These are phyloP conservation scores for Arthrobotrys megalospora DNA, from an alignment of 2,329 filamentous ascomycete species.

Conservation along the genomic window DNA sequence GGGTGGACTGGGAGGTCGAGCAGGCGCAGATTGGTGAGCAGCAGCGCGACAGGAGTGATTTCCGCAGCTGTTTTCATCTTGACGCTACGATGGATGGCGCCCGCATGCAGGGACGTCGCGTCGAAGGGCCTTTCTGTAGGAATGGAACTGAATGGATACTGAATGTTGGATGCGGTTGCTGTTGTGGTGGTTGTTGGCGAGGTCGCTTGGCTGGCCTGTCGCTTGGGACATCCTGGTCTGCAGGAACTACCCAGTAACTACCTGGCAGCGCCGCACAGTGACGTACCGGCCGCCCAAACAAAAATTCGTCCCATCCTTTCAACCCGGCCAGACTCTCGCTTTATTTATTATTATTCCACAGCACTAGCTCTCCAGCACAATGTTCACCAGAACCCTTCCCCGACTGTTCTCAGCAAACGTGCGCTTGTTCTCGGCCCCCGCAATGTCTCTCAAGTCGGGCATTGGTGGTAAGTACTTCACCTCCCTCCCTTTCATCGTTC, in stretches of 20 bases:
- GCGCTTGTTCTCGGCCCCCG: conserved; percentile 19
- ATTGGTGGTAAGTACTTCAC: conserved; percentile 36
- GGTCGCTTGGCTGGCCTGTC: conserved; percentile 32
- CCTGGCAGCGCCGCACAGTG: conserved; percentile 9
- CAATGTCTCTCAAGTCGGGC: conserved; percentile 39
- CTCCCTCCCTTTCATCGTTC: neutral
- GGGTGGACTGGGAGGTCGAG: conserved; percentile 80
- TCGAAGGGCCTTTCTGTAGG: neutral
- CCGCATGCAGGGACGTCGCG: neutral
- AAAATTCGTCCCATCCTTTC: conserved; percentile 12
- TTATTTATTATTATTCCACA: neutral
- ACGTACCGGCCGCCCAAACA: conserved; percentile 1
- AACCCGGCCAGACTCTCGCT: neutral
- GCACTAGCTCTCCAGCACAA: neutral
- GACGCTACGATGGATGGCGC: neutral
- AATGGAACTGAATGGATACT: conserved; percentile 1
- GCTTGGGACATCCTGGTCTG: conserved; percentile 36
- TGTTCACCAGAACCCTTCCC: conserved; percentile 2
- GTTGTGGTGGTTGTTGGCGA: conserved; percentile 28
- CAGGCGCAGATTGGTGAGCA: conserved; percentile 86
- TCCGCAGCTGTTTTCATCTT: conserved; percentile 48
- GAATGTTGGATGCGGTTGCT: conserved; percentile 4
- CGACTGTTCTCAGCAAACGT: conserved; percentile 20
- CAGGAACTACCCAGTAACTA: conserved; percentile 27
- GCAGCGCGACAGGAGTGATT: conserved; percentile 71